Base-by-base conservation (phyloP, 2,329 filamentous ascomycete species). In the Reticulascus tulasneorum region DNA sequence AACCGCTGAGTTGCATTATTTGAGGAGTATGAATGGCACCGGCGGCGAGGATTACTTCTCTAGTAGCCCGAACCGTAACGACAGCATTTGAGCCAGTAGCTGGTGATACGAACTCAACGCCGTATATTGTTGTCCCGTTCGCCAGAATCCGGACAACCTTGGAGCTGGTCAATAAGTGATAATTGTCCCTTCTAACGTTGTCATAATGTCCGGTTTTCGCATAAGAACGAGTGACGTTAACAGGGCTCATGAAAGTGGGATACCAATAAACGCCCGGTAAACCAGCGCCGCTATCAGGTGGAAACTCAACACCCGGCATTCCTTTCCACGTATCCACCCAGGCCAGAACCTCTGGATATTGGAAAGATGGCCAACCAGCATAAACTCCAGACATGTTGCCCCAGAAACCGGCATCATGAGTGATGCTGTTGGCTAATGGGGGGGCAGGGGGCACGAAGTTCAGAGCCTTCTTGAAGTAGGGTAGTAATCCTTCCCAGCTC, bases 1-100 rank as follows among this genome's bases (percentile, higher is more conserved):
- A 60, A 12, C 68, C 67, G 29, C 64, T 69, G 4, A 64, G 52
- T 43, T 69, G 62, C 3, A 71, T 53, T 0, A 72, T 47, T 24
- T 65, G 59, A 25, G 52, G 66, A 32, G 50, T 68, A 42, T 58
- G 52, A 7, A 56, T 41, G 9, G 59, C 50, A 3, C 63, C 63
- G 1, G 60, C 60, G 4, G 56, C 54, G 4, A 66, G 42, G 18
- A 66, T 54, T 11, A 63, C 56, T 42, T 66, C 62, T 20, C 54
- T 51, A 12, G 42, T 53, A 1, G 56, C 55, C 1, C 32, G 38
- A 17, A 55, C 47, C n/a, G 27, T 38, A 18, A 35, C n/a, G 1
- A 40, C 20, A 13, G 45, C 47, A 30, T 49, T 42, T 6, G 43
- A 33, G 2, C 45, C 23, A n/a, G n/a, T n/a, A 15, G 27, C 27